phyloP scores from a whole-genome alignment of 495 filamentous ascomycete genomes.

The Aspergillus leporis region DNA sequence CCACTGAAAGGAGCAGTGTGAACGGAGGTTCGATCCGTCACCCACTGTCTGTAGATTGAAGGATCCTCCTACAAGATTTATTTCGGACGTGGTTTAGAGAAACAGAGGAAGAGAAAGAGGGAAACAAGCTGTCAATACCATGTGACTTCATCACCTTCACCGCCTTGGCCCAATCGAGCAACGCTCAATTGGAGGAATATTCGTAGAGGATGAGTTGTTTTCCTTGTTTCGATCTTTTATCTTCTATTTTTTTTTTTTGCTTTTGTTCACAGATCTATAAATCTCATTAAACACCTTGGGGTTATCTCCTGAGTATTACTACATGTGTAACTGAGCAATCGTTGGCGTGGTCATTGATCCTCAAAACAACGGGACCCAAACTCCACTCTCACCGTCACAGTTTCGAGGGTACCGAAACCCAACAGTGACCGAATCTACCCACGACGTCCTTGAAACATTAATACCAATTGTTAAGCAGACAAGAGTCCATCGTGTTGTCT shows the following conservation, averaged over 20 bases:
- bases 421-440: conserved; percentile 7
- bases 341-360: conserved; percentile 20
- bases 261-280: not conserved
- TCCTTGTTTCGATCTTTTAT: not conserved
- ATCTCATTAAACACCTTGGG: not conserved
- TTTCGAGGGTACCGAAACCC: conserved; percentile 8
- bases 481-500: conserved; percentile 38
- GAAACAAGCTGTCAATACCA: conserved; percentile 16
- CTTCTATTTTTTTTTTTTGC: not conserved
- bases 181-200: not conserved
- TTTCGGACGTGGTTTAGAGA: not conserved
- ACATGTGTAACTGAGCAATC: not conserved
- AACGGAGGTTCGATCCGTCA: not conserved
- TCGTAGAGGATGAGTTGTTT: not conserved
- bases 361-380: conserved; percentile 16
- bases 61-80: not conserved
- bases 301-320: not conserved
- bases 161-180: conserved; percentile 13
- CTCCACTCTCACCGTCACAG: conserved; percentile 17
- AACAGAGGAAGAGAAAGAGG: not conserved
- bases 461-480: conserved; percentile 5
- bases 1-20: not conserved
- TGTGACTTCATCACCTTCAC: conserved; percentile 22
- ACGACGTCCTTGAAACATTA: conserved; percentile 8
- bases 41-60: not conserved